Evolutionary conservation across 179 eudicot species (phyloP).

Genomic region (Silene coronaria): DNA sequence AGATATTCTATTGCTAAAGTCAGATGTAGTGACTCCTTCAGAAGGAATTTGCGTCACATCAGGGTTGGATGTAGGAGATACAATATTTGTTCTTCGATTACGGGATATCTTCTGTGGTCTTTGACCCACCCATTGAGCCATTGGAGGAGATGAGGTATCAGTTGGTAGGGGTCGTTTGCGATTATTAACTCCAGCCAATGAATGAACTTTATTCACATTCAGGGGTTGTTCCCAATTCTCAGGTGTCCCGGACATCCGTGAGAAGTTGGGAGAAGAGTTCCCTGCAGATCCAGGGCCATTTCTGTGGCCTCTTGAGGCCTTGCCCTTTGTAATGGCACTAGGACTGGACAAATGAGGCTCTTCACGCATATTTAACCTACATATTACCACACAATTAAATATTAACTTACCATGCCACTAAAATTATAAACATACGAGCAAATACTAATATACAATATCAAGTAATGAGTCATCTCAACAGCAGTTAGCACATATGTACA

Average conservation of each 20-base stretch:
- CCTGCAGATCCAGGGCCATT: conserved; percentile 43
- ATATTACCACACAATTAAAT: conserved; percentile 7
- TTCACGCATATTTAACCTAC: conserved; percentile 55
- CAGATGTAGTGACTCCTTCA: conserved; percentile 60
- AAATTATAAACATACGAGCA: conserved; percentile 5
- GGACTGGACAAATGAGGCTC: conserved; percentile 41
- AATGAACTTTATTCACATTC: conserved; percentile 40
- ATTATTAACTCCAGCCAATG: conserved; percentile 51
- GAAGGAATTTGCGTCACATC: conserved; percentile 54
- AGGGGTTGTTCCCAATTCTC: conserved; percentile 68
- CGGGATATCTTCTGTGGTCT: conserved; percentile 89
- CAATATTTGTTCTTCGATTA: conserved; percentile 69
- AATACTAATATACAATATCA: conserved; percentile 4
- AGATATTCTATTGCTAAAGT: conserved; percentile 44
- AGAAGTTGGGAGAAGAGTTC: conserved; percentile 47
- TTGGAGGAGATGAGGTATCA: conserved; percentile 68
- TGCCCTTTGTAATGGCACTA: conserved; percentile 56
- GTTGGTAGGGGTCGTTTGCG: conserved; percentile 68
- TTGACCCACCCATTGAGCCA: conserved; percentile 90
- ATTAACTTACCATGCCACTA: conserved; percentile 5
- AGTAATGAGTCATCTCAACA: neutral
- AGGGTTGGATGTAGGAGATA: conserved; percentile 62
- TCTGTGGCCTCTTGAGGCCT: conserved; percentile 68
- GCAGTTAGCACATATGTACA: conserved; percentile 6
- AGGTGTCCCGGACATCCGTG: conserved; percentile 44